Conservation (phyloP, 805 yeast genomes). For the Ogataea trehaloabstinens region DNA sequence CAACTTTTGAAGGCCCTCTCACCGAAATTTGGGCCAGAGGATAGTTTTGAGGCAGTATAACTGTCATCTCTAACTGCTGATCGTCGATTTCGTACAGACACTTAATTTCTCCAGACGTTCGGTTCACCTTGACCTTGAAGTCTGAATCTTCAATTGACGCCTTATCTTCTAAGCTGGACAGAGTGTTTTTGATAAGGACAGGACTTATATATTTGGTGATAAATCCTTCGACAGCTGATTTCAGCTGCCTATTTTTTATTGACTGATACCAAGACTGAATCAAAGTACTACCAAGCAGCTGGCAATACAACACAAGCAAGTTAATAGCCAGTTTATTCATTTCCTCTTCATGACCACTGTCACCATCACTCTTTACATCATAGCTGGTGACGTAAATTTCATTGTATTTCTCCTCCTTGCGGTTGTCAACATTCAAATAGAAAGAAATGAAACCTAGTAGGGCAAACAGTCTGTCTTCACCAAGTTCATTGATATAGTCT, state of each 20-base stretch:
- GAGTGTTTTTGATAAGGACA: conserved; percentile 53
- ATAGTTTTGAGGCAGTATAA: conserved; percentile 68
- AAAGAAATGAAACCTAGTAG: conserved; percentile 56
- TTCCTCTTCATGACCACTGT: conserved; percentile 31
- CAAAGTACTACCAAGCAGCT: conserved; percentile 56
- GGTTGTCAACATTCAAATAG: conserved; percentile 42
- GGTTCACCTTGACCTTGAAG: conserved; percentile 60
- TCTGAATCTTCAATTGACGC: conserved; percentile 37
- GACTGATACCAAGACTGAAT: conserved; percentile 69
- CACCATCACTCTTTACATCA: conserved; percentile 11
- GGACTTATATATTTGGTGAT: conserved; percentile 65
- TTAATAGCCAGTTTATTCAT: conserved; percentile 43
- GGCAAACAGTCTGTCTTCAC: conserved; percentile 43
- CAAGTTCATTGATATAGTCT: conserved; percentile 57
- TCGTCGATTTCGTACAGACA: conserved; percentile 81
- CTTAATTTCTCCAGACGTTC: conserved; percentile 62
- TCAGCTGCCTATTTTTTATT: conserved; percentile 65
- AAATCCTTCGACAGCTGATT: conserved; percentile 58
- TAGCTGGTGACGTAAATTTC: conserved; percentile 27
- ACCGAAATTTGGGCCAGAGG: conserved; percentile 78
- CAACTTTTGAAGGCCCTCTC: conserved; percentile 75
- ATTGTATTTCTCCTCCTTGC: conserved; percentile 19
- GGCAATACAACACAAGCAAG: conserved; percentile 48
- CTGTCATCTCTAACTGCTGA: conserved; percentile 75
- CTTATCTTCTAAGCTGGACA: conserved; percentile 35